A percentile compares a stretch with the other conserved stretches of the same genome.
phyloP scores from a whole-genome alignment of 2,329 filamentous ascomycete species.

The Dichotomopilus funicola region DNA sequence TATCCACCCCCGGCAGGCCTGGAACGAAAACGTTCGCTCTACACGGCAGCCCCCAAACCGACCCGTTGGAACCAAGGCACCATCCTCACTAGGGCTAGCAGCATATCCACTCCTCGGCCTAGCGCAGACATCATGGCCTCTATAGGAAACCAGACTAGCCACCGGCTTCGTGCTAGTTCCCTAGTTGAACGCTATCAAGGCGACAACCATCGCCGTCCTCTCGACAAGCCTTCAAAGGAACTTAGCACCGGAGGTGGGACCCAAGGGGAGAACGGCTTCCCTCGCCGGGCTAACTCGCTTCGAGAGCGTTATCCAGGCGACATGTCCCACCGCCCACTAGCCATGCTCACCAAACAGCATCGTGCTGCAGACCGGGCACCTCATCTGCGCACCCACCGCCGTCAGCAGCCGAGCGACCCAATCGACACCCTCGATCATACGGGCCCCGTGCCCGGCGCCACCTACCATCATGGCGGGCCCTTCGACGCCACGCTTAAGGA shows the following conservation, averaged over 20 bases:
- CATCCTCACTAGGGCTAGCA: conserved; percentile 22
- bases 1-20: conserved; percentile 13
- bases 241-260: conserved; percentile 24
- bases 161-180: conserved; percentile 32
- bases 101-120: conserved; percentile 18
- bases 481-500: conserved; percentile 76
- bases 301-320: conserved; percentile 57
- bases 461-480: conserved; percentile 85
- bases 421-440: conserved; percentile 74
- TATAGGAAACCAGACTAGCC: conserved; percentile 21
- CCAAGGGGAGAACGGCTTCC: conserved; percentile 5
- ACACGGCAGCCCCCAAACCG: conserved; percentile 21
- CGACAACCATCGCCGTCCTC: conserved; percentile 56
- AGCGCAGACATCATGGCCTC: conserved; percentile 19
- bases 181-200: conserved; percentile 54
- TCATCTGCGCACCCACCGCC: conserved; percentile 60
- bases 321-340: conserved; percentile 58
- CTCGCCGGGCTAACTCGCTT: conserved; percentile 38
- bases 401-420: conserved; percentile 62
- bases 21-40: conserved; percentile 18
- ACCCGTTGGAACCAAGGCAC: conserved; percentile 27
- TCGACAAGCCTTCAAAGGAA: conserved; percentile 59
- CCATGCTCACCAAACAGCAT: conserved; percentile 56
- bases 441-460: conserved; percentile 41
- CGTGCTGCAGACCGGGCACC: conserved; percentile 60